Base-by-base conservation (phyloP, 179 eudicot genomes). In the Patellifolia procumbens region DNA sequence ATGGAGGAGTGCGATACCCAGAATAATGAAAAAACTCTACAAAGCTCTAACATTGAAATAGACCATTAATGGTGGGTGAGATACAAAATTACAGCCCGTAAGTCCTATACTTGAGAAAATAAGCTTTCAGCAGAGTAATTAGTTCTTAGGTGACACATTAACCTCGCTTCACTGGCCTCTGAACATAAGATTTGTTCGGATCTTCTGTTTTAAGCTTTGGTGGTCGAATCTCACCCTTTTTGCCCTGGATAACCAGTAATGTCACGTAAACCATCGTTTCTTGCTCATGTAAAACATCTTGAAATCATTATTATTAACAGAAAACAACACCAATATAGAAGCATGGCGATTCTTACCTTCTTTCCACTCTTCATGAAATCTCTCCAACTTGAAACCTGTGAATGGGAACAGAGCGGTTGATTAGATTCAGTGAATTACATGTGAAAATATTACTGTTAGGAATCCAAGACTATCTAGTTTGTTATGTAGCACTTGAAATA, bases 191-290 rank as follows among this genome's bases (percentile, higher is more conserved):
- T 78, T 96, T 96, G 86, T 93, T 88, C 22, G 99, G 97, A 85
- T 96, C 99, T 86, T 96, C 98, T 15, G 99, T 96, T 87, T 96
- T 96, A 66, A 96, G 94, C 87, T 96, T 96, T 60, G 99, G 99
- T 3, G 99, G 99, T 64, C 97, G 93, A 53, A 93, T 74, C 82
- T 93, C 99, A 55, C 99, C 99, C 80, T 95, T 96, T 81, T 91
- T 91, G 4, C 82, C 91, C 99, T 95, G 88, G 48, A 81, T 61
- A 73, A 28, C 7, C 26, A 74, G 28, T 8, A 62, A 17, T 20
- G 61, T 68, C 62, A 65, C 28, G 39, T 34, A 39, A 39, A 39
- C 45, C n/a, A 61, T 9, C 13, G 60, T 67, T 46, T 24, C 29
- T 59, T 13, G 28, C 29, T 19, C 42, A 53, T 9, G 32, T 19